Conservation (phyloP, 1,139 yeast genomes). For the Hemisphaericaspora lyxosophila region DNA sequence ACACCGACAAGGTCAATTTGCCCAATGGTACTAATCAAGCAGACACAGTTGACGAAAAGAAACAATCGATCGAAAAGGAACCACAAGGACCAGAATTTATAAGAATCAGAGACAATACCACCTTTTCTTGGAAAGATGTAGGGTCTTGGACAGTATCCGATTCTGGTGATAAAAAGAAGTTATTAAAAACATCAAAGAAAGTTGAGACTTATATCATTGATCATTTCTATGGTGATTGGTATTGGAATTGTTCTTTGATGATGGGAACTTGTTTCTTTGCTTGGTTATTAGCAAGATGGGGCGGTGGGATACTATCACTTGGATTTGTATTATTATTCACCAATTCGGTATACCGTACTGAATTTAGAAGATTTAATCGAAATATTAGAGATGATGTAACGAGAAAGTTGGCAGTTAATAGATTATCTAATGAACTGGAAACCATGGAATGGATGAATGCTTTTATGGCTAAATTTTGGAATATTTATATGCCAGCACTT, state of each 20-base stretch:
- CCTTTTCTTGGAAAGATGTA: constrained; percentile 43
- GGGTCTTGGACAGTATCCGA: constrained; percentile 39
- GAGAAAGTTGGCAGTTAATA: constrained; percentile 58
- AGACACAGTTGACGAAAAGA: background rate
- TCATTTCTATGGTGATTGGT: constrained; percentile 70
- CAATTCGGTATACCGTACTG: constrained; percentile 65
- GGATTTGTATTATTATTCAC: constrained; percentile 59
- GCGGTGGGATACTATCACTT: constrained; percentile 59
- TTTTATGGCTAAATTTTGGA: constrained; percentile 79
- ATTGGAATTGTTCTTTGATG: constrained; percentile 63
- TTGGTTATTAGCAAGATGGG: constrained; percentile 58
- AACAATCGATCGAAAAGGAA: background rate
- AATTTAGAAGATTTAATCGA: constrained; percentile 70
- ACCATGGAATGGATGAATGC: constrained; percentile 80
- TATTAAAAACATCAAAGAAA: constrained; percentile 25
- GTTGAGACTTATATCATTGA: constrained; percentile 64
- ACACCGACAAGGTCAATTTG: no score
- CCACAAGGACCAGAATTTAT: background rate
- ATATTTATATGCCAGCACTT: constrained; percentile 80
- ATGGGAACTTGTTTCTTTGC: constrained; percentile 72
- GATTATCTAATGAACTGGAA: constrained; percentile 61
- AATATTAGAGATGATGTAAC: constrained; percentile 72
- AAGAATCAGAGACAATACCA: constrained; percentile 28
- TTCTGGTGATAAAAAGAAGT: constrained; percentile 24
- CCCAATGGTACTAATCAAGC: background rate